A percentile compares a stretch with the other conserved stretches of the same genome.
Evolutionary conservation across 441 rosid genomes (phyloP).

Genomic region (Euphorbia celastroides): DNA sequence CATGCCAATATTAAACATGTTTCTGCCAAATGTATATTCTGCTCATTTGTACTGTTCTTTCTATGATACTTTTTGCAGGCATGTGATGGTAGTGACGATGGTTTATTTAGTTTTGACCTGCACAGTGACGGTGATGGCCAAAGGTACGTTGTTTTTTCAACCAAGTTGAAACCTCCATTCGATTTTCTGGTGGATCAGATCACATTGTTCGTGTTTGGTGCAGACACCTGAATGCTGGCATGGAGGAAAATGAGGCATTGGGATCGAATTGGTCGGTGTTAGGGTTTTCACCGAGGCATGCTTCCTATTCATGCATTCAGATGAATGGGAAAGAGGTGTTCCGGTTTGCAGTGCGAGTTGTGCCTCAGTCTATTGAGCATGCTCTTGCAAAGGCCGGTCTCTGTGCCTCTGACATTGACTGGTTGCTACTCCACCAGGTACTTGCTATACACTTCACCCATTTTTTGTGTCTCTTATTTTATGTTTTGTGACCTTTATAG

Average conservation of each 20-base stretch:
- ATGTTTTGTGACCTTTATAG: too few species aligned
- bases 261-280: constrained; percentile 59
- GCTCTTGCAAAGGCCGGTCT: constrained; percentile 83
- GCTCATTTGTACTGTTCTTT: neutral
- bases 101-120: constrained; percentile 73
- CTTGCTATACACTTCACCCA: too few species aligned
- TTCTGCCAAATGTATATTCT: neutral
- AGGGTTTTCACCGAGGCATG: constrained; percentile 51
- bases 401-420: constrained; percentile 56
- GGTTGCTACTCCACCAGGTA: constrained; percentile 95
- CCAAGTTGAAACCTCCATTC: constrained; percentile 7
- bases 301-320: constrained; percentile 63
- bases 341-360: constrained; percentile 78
- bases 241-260: constrained; percentile 34
- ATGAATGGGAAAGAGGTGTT: constrained; percentile 97
- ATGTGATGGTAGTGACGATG: constrained; percentile 75
- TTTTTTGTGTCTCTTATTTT: too few species aligned
- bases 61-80: constrained; percentile 77
- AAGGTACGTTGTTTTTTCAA: constrained; percentile 35
- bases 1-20: neutral
- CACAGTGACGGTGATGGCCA: constrained; percentile 83
- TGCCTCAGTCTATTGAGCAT: constrained; percentile 75
- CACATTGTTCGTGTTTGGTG: constrained; percentile 20
- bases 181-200: constrained; percentile 9
- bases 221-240: constrained; percentile 62